Percentiles rank a stretch among this genome's conserved stretches.
Evolutionary conservation across 2,329 filamentous ascomycete genomes (phyloP).

Genomic region (Colletotrichum aenigma): DNA sequence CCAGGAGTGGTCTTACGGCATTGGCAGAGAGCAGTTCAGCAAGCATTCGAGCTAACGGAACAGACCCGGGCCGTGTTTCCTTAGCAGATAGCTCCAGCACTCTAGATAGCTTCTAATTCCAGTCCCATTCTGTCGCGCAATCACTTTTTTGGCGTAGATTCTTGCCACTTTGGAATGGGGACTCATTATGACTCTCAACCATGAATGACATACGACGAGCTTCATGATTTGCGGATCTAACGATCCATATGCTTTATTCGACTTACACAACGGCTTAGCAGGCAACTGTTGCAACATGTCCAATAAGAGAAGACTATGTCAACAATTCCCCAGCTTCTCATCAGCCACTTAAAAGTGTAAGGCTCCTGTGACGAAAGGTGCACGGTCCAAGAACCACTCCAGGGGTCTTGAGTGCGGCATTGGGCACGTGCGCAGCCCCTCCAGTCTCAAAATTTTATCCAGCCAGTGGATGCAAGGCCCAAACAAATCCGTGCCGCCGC

Average conservation of each 20-base stretch:
- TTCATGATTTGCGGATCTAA: not conserved
- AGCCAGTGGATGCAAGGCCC: not conserved
- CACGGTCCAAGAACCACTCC: constrained; percentile 5
- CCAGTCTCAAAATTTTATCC: constrained; percentile 18
- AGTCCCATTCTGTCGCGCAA: not conserved
- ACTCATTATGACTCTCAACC: not conserved
- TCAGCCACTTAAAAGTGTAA: not conserved
- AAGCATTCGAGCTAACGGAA: constrained; percentile 8
- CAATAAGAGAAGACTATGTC: not conserved
- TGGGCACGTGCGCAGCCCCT: constrained; percentile 17
- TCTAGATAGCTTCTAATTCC: constrained; percentile 17
- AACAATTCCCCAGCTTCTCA: not conserved
- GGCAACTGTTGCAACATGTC: not conserved
- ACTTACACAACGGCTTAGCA: not conserved
- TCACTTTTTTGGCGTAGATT: not conserved
- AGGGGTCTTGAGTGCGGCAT: constrained; percentile 3
- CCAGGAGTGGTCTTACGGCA: not conserved
- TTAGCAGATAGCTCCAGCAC: constrained; percentile 11
- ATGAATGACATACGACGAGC: not conserved
- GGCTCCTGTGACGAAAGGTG: not conserved
- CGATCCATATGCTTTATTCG: not conserved
- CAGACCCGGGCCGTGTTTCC: constrained; percentile 9
- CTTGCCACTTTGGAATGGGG: not conserved
- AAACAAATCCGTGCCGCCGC: not conserved
- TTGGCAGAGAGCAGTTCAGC: constrained; percentile 13